Percentiles rank a stretch among this genome's conserved stretches.
Conservation (phyloP, 2,329 filamentous ascomycete species). For the Mariannaea elegans region DNA sequence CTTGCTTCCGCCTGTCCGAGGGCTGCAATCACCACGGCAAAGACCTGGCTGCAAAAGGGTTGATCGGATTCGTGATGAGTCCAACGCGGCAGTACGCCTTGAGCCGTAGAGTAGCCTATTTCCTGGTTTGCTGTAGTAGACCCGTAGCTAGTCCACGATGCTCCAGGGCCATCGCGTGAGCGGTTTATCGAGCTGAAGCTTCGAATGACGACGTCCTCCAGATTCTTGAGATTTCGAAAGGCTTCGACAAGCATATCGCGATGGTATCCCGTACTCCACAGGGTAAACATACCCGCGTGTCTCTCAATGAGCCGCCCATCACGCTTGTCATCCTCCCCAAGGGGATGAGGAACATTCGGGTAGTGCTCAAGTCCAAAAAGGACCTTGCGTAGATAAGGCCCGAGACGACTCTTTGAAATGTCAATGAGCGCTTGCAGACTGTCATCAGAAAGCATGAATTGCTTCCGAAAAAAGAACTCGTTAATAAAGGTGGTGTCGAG, state of each 20-base stretch:
- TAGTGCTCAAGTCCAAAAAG: conserved; percentile 43
- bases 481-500: conserved; percentile 65
- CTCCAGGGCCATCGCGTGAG: conserved; percentile 54
- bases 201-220: conserved; percentile 66
- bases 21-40: conserved; percentile 53
- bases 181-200: conserved; percentile 64
- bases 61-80: not conserved
- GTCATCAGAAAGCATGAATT: conserved; percentile 69
- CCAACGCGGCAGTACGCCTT: not conserved
- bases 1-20: conserved; percentile 50
- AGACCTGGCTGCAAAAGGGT: conserved; percentile 46
- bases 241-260: conserved; percentile 64
- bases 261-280: conserved; percentile 57
- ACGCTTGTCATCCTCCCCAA: conserved; percentile 19
- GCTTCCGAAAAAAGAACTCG: conserved; percentile 72
- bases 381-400: conserved; percentile 49
- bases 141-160: conserved; percentile 65
- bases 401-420: conserved; percentile 59
- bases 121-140: conserved; percentile 48
- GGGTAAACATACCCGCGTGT: conserved; percentile 34
- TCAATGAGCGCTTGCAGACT: conserved; percentile 64
- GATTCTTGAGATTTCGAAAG: conserved; percentile 61
- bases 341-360: conserved; percentile 1
- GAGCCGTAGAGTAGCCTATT: conserved; percentile 41
- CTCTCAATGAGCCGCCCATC: conserved; percentile 26